Evolutionary conservation across 805 yeast species (phyloP).

Genomic region (Myxozyma lipomycoides): DNA sequence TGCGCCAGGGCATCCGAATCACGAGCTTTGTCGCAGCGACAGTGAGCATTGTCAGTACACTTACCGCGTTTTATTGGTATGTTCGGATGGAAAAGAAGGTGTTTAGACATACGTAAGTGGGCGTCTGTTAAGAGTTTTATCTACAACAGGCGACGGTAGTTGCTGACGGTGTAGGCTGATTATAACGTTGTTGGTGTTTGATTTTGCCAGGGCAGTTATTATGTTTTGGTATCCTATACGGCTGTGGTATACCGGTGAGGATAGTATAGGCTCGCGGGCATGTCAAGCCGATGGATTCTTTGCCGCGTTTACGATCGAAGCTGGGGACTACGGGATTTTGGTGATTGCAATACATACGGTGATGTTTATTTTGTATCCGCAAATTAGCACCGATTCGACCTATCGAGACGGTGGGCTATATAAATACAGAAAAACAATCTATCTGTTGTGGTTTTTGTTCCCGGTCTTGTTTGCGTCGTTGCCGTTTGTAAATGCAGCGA

Average conservation of each 20-base stretch:
- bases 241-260: slow-evolving; percentile 24
- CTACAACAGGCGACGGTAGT: too few species aligned
- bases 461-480: slow-evolving; percentile 68
- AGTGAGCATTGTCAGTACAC: slow-evolving; percentile 51
- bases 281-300: slow-evolving; percentile 27
- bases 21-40: slow-evolving; percentile 40
- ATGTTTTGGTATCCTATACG: slow-evolving; percentile 60
- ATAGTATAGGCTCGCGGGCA: slow-evolving; percentile 18
- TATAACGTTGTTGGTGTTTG: slow-evolving; percentile 62
- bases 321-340: slow-evolving; percentile 79
- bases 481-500: slow-evolving; percentile 50
- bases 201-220: slow-evolving; percentile 66
- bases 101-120: slow-evolving; percentile 31
- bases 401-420: slow-evolving; percentile 51
- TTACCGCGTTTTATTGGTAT: slow-evolving; percentile 56
- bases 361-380: slow-evolving; percentile 53
- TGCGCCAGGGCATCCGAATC: slow-evolving; percentile 17
- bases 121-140: too few species aligned
- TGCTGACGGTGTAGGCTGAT: slow-evolving; percentile 48
- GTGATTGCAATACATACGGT: slow-evolving; percentile 81
- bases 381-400: slow-evolving; percentile 12
- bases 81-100: slow-evolving; percentile 30
- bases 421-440: slow-evolving; percentile 53
- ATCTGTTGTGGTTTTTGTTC: slow-evolving; percentile 52
- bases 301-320: slow-evolving; percentile 23